These are phyloP conservation scores for Paecilomyces niveus DNA, from an alignment of 2,329 filamentous ascomycete species.

Conservation along the genomic window DNA sequence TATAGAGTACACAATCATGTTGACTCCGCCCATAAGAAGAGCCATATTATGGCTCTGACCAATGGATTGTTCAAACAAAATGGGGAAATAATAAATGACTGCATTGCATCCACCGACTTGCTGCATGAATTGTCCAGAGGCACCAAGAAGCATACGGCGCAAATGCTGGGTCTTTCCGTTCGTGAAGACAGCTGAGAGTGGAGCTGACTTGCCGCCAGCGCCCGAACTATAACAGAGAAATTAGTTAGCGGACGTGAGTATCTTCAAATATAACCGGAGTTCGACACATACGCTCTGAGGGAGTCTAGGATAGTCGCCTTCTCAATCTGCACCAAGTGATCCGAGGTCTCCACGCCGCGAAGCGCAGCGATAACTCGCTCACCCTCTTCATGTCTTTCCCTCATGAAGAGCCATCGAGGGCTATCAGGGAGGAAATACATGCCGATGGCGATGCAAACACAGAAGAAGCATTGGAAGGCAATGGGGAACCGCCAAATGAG, in stretches of 20 bases:
- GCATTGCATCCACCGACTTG: constrained; percentile 46
- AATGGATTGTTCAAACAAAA: constrained; percentile 42
- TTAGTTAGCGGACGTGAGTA: not conserved
- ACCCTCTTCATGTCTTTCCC: constrained; percentile 35
- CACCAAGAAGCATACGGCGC: constrained; percentile 34
- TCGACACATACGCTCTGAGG: constrained; percentile 46
- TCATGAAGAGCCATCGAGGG: constrained; percentile 30
- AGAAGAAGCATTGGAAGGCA: constrained; percentile 42
- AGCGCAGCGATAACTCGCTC: constrained; percentile 41
- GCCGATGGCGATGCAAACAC: constrained; percentile 24
- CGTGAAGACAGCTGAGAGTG: constrained; percentile 43
- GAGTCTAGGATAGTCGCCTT: constrained; percentile 56
- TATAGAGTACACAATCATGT: constrained; percentile 41
- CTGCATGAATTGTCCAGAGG: constrained; percentile 38
- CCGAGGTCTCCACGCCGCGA: constrained; percentile 37
- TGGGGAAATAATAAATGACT: constrained; percentile 44
- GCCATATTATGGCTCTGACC: constrained; percentile 36
- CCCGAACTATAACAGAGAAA: constrained; percentile 42
- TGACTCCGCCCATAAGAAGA: constrained; percentile 46
- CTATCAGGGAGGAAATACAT: constrained; percentile 33
- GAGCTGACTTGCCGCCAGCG: constrained; percentile 42
- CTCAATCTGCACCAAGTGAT: constrained; percentile 48
- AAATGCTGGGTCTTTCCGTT: constrained; percentile 33
- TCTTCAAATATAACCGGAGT: constrained; percentile 30
- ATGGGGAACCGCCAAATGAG: constrained; percentile 42